Conservation (phyloP, 164 flowering plant genomes). For the Aristolochia contorta region DNA sequence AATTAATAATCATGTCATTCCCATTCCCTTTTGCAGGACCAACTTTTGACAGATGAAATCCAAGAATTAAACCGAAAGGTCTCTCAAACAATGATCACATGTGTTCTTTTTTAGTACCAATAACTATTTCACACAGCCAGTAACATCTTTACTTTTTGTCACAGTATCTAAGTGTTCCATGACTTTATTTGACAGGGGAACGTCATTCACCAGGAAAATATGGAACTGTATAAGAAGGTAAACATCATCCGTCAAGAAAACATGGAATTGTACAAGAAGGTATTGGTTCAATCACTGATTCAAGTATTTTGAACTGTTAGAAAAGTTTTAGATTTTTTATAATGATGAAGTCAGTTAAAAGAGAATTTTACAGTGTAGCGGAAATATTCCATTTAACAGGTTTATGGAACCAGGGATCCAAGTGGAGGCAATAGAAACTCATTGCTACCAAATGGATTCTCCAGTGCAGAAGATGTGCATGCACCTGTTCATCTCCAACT, state of each 20-base stretch:
- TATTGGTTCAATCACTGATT: conserved; percentile 12
- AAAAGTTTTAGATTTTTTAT: too few relatives aligned
- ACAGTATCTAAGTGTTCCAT: conserved; percentile 11
- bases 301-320: too few relatives aligned
- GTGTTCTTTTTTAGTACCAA: background rate
- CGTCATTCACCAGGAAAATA: conserved; percentile 67
- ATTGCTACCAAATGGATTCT: conserved; percentile 23
- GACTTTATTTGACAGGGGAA: conserved; percentile 43
- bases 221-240: conserved; percentile 72
- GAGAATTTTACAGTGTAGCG: conserved; percentile 2
- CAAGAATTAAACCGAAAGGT: conserved; percentile 78
- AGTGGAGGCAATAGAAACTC: conserved; percentile 29
- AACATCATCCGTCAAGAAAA: conserved; percentile 48
- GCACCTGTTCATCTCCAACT: conserved; percentile 59
- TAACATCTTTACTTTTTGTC: background rate
- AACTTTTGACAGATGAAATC: conserved; percentile 59
- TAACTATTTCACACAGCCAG: too few relatives aligned
- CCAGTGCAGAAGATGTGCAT: conserved; percentile 30
- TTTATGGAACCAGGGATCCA: conserved; percentile 39
- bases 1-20: background rate
- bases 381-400: conserved; percentile 25
- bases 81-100: conserved; percentile 2
- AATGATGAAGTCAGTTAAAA: too few relatives aligned
- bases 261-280: conserved; percentile 48
- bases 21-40: conserved; percentile 52